Conservation (phyloP, 1,284 basidiomycete genomes). For the Ceratorhiza oryzae-sativae region DNA sequence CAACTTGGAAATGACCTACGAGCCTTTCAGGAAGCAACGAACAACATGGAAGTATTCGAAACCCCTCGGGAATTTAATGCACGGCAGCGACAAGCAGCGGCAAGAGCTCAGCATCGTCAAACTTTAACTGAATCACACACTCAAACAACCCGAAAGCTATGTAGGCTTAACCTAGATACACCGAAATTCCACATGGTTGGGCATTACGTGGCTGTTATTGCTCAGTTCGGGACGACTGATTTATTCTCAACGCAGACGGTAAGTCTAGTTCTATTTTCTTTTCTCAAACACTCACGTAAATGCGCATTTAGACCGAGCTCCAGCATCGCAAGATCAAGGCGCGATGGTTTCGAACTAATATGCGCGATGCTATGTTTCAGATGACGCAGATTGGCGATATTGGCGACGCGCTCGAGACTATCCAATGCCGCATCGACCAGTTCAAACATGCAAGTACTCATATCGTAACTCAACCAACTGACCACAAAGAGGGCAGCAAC, state of each 20-base stretch:
- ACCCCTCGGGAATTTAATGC: constrained; percentile 47
- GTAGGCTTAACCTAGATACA: constrained; percentile 48
- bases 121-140: background rate
- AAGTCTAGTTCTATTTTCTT: constrained; percentile 17
- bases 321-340: constrained; percentile 45
- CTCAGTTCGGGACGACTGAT: constrained; percentile 51
- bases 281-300: background rate
- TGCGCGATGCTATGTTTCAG: constrained; percentile 38
- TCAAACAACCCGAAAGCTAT: background rate
- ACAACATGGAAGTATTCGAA: constrained; percentile 46
- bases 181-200: constrained; percentile 52
- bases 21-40: constrained; percentile 45
- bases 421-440: constrained; percentile 32
- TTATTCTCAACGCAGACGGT: constrained; percentile 51
- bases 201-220: constrained; percentile 50
- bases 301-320: constrained; percentile 38
- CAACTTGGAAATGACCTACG: constrained; percentile 43
- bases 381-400: constrained; percentile 42
- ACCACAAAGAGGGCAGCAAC: background rate
- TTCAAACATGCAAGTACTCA: background rate
- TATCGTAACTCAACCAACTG: background rate
- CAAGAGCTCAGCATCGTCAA: background rate
- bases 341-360: constrained; percentile 43
- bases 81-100: constrained; percentile 27
- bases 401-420: constrained; percentile 8